Conservation (phyloP, 2,329 filamentous ascomycete species). For the Stylonectria norvegica region DNA sequence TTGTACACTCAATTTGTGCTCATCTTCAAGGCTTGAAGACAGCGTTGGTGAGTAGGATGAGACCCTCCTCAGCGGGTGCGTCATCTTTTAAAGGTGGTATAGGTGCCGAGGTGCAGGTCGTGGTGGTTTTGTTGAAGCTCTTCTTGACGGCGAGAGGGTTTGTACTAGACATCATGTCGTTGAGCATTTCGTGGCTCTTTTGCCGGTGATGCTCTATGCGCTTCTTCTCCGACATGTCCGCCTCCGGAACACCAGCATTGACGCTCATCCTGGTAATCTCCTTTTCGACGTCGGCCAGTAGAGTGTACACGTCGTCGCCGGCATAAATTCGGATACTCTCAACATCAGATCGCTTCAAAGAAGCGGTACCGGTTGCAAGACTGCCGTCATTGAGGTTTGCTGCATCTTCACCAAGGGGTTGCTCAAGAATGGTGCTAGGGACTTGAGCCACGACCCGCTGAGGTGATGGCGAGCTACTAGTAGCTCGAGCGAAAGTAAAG, state of each 20-base stretch:
- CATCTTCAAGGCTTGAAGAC: slow-evolving; percentile 44
- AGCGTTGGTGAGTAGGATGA: slow-evolving; percentile 47
- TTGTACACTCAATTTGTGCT: too few species aligned
- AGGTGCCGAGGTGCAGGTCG: slow-evolving; percentile 33
- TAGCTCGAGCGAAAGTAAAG: slow-evolving; percentile 30
- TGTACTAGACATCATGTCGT: slow-evolving; percentile 33
- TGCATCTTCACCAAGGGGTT: slow-evolving; percentile 45
- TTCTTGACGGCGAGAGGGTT: slow-evolving; percentile 21
- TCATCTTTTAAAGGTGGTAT: slow-evolving; percentile 35
- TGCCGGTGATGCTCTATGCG: slow-evolving; percentile 44
- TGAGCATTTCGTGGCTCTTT: slow-evolving; percentile 51
- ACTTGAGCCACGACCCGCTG: slow-evolving; percentile 52
- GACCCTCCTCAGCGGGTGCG: slow-evolving; percentile 23
- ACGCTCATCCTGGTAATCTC: slow-evolving; percentile 37
- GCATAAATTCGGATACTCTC: slow-evolving; percentile 69
- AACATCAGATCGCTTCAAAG: slow-evolving; percentile 40
- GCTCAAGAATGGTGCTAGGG: slow-evolving; percentile 54
- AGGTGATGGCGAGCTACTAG: slow-evolving; percentile 45
- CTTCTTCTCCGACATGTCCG: slow-evolving; percentile 25
- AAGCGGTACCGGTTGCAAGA: slow-evolving; percentile 16
- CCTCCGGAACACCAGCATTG: slow-evolving; percentile 5
- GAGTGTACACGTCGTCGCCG: slow-evolving; percentile 62
- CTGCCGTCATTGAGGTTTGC: slow-evolving; percentile 27
- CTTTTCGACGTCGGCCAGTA: slow-evolving; percentile 63
- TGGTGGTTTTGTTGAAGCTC: slow-evolving; percentile 22